These are phyloP conservation scores for Amanita thiersii DNA, from an alignment of 768 basidiomycete genomes.

Conservation along the genomic window DNA sequence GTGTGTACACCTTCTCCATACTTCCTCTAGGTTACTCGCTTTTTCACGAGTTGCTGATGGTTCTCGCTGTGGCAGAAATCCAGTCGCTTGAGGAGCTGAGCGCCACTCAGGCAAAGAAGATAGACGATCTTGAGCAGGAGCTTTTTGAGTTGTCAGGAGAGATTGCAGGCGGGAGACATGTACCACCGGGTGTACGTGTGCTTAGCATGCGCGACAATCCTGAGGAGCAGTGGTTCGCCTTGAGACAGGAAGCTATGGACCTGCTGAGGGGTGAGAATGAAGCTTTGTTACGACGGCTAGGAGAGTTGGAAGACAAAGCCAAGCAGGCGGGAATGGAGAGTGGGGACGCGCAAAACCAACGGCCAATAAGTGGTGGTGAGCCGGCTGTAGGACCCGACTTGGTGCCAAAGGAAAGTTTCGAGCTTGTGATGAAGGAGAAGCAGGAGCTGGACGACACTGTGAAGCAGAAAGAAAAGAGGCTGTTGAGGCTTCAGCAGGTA, in stretches of 20 bases:
- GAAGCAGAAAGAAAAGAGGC: conserved; percentile 74
- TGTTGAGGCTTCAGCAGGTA: conserved; percentile 76
- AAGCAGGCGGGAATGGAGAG: conserved; percentile 4
- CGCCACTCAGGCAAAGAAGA: conserved; percentile 33
- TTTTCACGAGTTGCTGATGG: conserved; percentile 1
- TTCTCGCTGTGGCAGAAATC: conserved; percentile 2
- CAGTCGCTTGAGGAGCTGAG: conserved; percentile 13
- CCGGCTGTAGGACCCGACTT: conserved; percentile 17
- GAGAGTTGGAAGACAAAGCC: conserved; percentile 45
- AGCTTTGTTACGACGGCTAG: conserved; percentile 62
- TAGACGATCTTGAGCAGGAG: conserved; percentile 69
- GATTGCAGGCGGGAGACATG: conserved; percentile 66
- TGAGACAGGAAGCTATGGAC: conserved; percentile 69
- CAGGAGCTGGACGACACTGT: conserved; percentile 54
- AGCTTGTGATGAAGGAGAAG: conserved; percentile 63
- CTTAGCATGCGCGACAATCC: conserved; percentile 74
- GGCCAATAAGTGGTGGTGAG: conserved; percentile 13
- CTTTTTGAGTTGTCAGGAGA: conserved; percentile 74
- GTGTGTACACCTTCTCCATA: conserved; percentile 19
- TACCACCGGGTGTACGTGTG: conserved; percentile 64
- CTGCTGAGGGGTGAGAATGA: conserved; percentile 77
- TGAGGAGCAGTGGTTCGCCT: conserved; percentile 71
- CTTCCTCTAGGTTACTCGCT: neutral
- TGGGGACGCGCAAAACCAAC: neutral
- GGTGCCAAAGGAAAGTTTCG: conserved; percentile 77